phyloP scores from a whole-genome alignment of 768 basidiomycete species.

The Amanita rubescens region DNA sequence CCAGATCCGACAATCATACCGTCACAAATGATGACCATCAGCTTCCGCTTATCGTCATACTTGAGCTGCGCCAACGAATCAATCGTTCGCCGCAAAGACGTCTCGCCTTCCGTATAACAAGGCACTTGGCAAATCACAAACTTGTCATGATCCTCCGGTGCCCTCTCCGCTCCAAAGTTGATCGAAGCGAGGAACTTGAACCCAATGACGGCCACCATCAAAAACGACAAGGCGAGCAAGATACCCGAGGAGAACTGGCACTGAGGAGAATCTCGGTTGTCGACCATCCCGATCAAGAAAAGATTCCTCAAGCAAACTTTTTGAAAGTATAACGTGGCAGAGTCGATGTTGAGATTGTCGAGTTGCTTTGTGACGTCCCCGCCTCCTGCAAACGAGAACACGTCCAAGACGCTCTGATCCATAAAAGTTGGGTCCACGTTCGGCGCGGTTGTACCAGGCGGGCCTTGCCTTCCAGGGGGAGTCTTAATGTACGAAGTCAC shows the following conservation, averaged over 20 bases:
- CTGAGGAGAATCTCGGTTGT: constrained; percentile 86
- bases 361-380: constrained; percentile 75
- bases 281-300: constrained; percentile 86
- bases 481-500: constrained; percentile 71
- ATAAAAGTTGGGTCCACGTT: constrained; percentile 57
- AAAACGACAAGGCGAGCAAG: constrained; percentile 76
- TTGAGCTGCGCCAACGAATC: constrained; percentile 90
- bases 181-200: constrained; percentile 95
- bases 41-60: constrained; percentile 97
- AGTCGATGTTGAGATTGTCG: constrained; percentile 53
- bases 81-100: constrained; percentile 79
- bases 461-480: constrained; percentile 49
- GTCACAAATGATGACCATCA: constrained; percentile 90
- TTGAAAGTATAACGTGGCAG: constrained; percentile 58
- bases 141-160: constrained; percentile 93
- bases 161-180: constrained; percentile 71
- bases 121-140: constrained; percentile 97
- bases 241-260: constrained; percentile 91
- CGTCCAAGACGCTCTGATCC: constrained; percentile 52
- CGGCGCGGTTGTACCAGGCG: constrained; percentile 39
- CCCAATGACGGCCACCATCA: constrained; percentile 93
- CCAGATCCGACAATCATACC: constrained; percentile 47
- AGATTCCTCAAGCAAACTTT: constrained; percentile 88
- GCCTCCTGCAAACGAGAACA: constrained; percentile 75
- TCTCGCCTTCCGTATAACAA: constrained; percentile 95